Evolutionary conservation across 306 rosid genomes (phyloP), one percentile per base, ranked within the genome.

Genomic region (Cicer cuneatum): DNA sequence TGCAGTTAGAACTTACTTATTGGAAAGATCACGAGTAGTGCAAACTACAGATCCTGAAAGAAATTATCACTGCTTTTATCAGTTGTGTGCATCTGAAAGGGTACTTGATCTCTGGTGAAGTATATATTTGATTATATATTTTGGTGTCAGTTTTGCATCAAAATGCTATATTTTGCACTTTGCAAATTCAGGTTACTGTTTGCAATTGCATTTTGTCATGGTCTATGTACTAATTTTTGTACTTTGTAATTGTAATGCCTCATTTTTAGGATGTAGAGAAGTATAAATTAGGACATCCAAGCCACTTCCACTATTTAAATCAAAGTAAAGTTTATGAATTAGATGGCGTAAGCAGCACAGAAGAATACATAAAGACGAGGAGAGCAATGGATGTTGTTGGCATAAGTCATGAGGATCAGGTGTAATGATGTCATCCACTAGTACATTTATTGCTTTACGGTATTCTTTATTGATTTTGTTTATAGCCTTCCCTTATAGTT

Each of bases 321-420:
- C 99, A 94, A 86, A 94, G 97, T 83, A 90, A 87, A 78, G 80
- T 78, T 6, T 94, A 88, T 86, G 97, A 94, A 68, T 82, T 92
- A 53, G 99, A 92, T 77, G 97, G 99, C 13, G 89, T 94, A 58
- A 92, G 92, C 83, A 92, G 82, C 80, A 87, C 87, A 24, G 96
- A 92, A 78, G 99, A 92, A 76, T 94, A 89, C 74, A 54, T 80
- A 74, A 87, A 87, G 87, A 94, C 96, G 15, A 87, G 93, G 86
- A 85, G 96, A 80, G 89, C 98, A 82, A 94, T 94, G 99, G 90
- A 90, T 65, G 85, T 94, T 75, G 99, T 94, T 81, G 98, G 99
- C 72, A 88, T 94, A 60, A 85, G 87, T 79, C 76, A 83, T 5
- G 93, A 85, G 81, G 93, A 92, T 19, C 98, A 94, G 99, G 99